Base-by-base conservation (phyloP, 2,329 filamentous ascomycete genomes). In the Talaromyces sp. region DNA sequence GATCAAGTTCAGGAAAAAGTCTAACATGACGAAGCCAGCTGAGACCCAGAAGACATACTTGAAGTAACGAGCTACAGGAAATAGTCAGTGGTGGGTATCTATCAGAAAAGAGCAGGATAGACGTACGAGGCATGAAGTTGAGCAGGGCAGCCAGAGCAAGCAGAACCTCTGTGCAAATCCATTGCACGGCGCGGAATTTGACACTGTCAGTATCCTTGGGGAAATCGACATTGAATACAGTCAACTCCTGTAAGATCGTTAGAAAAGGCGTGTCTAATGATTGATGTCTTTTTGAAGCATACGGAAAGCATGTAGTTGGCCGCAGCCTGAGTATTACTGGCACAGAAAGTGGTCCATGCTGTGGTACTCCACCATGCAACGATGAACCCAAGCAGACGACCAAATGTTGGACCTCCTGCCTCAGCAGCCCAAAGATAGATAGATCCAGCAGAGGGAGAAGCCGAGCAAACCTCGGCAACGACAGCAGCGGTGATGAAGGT, bases 351-450 rank as follows among this genome's bases (percentile, higher is more conserved):
- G 2, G 82, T 85, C 82, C 82, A 85, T 1, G 83, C 82, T 0
- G 82, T 85, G 0, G 81, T 84, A 60, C 79, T 82, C 82, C 82
- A 85, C 82, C 82, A 85, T 0, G 82, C 82, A n/a, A 84, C 82
- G n/a, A 84, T 69, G 64, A 83, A 84, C 16, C 82, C 82, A 49
- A 84, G 76, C 0, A 85, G 70, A 24, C 82, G 69, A n/a, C 82
- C 82, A 57, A 74, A 84, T 19, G 74, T 74, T 22, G 77, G 79
- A 4, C 82, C 82, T 39, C 82, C 82, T 16, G 82, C 74, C 58
- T 84, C 82, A 36, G 82, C 82, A n/a, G 82, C 82, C 82, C 82
- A 84, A 16, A 85, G 75, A 55, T 84, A 85, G 62, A 85, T 85
- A 2, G 81, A 83, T 0, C 82, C 82, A 11, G 82, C 82, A 2